phyloP scores from a whole-genome alignment of 345 rosid genomes.

The Dovyalis caffra region DNA sequence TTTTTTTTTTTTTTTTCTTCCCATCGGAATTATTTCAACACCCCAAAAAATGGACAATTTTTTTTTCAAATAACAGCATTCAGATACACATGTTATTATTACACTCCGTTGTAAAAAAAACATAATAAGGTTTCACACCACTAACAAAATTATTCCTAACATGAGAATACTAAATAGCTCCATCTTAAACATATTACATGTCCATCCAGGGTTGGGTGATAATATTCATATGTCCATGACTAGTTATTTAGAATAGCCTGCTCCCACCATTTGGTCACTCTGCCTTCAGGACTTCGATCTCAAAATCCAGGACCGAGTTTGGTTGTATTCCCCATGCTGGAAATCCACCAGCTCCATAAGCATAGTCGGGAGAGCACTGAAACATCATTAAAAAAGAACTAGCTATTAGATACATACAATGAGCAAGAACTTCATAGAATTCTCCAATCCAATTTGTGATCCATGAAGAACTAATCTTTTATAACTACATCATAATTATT shows the following conservation, averaged over 20 bases:
- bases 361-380: constrained; percentile 94
- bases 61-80: no score
- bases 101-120: no score
- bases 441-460: background rate
- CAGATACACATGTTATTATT: no score
- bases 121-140: no score
- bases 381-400: constrained; percentile 21
- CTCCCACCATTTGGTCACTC: constrained; percentile 36
- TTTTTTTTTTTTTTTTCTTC: no score
- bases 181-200: background rate
- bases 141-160: background rate
- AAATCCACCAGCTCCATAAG: constrained; percentile 84
- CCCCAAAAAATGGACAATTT: no score
- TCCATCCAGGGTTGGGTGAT: background rate
- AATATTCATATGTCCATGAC: constrained; percentile 5
- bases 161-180: background rate
- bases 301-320: constrained; percentile 78
- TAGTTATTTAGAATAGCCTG: background rate
- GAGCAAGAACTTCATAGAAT: background rate
- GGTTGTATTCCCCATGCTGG: constrained; percentile 86
- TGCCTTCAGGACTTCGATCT: constrained; percentile 68
- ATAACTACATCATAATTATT: no score
- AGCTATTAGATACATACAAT: background rate
- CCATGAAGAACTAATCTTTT: background rate
- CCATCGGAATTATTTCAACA: no score